Conservation (phyloP, 495 filamentous ascomycete species). For the Penicillium angulare region DNA sequence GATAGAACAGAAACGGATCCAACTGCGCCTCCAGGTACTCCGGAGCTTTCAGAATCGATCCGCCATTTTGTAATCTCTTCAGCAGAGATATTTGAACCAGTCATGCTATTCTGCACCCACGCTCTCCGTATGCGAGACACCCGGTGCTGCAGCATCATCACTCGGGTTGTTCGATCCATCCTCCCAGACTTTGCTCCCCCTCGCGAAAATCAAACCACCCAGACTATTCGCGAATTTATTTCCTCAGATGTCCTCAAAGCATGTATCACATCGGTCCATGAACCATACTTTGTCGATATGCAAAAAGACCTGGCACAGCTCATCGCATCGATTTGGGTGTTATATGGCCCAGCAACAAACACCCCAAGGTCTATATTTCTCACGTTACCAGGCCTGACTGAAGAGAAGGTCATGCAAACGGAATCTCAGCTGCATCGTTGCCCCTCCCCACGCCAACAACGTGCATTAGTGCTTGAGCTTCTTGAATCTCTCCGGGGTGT, state of each 20-base stretch:
- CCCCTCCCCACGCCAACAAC: conserved; percentile 69
- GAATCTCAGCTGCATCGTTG: conserved; percentile 56
- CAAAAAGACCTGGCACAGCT: conserved; percentile 89
- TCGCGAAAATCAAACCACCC: conserved; percentile 50
- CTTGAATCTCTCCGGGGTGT: conserved; percentile 82
- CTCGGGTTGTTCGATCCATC: conserved; percentile 79
- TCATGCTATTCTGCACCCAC: conserved; percentile 89
- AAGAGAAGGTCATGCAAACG: conserved; percentile 43
- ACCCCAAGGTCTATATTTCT: conserved; percentile 54
- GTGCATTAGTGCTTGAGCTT: conserved; percentile 82
- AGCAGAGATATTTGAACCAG: conserved; percentile 74
- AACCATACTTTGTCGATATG: conserved; percentile 93
- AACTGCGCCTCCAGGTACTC: conserved; percentile 33
- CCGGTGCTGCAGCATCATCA: conserved; percentile 80
- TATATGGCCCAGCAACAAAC: conserved; percentile 63
- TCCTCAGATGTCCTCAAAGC: conserved; percentile 77
- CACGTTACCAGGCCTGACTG: conserved; percentile 56
- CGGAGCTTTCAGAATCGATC: conserved; percentile 49
- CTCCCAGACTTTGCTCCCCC: conserved; percentile 70
- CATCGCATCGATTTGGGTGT: conserved; percentile 78
- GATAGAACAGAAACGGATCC: conserved; percentile 42
- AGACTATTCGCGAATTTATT: conserved; percentile 87
- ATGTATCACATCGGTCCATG: conserved; percentile 83
- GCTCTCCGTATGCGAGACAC: conserved; percentile 89
- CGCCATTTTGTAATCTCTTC: conserved; percentile 79